Percentiles rank a stretch among this genome's conserved stretches.
Evolutionary conservation across 192 early-diverging fungal genomes (phyloP).

Genomic region (Coemansia sp.): DNA sequence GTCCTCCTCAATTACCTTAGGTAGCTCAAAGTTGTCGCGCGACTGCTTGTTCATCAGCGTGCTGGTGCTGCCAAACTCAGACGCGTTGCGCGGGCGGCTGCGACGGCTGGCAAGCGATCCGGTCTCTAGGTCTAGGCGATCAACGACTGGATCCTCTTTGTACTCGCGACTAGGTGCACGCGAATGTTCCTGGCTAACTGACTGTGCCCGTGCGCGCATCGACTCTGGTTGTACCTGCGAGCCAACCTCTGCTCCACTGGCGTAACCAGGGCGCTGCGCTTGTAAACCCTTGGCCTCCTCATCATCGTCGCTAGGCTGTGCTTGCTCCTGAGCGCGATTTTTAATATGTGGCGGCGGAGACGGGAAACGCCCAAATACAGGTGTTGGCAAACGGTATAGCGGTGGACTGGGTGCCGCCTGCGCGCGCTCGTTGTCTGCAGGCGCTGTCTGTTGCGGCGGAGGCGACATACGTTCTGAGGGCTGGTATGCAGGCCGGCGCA

Average conservation of each 20-base stretch:
- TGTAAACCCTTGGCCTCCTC: neutral
- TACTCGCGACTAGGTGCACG: conserved; percentile 7
- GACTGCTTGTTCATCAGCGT: conserved; percentile 44
- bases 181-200: conserved; percentile 17
- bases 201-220: conserved; percentile 33
- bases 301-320: conserved; percentile 2
- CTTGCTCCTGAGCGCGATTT: conserved; percentile 37
- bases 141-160: conserved; percentile 38
- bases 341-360: conserved; percentile 53
- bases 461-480: conserved; percentile 28
- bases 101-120: conserved; percentile 48
- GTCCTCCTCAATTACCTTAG: conserved; percentile 55
- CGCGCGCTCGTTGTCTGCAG: conserved; percentile 11
- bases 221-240: conserved; percentile 7
- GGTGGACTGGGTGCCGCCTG: conserved; percentile 28
- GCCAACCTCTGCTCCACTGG: neutral
- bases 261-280: neutral
- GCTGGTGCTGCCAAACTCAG: conserved; percentile 51
- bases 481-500: conserved; percentile 40
- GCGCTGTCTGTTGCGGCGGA: conserved; percentile 5
- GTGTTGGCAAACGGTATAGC: conserved; percentile 39
- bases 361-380: conserved; percentile 53
- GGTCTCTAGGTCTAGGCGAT: conserved; percentile 41
- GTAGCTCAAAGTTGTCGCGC: conserved; percentile 28
- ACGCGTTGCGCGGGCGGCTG: conserved; percentile 25